These are phyloP conservation scores for Dactylonectria macrodidyma DNA, from an alignment of 2,329 filamentous ascomycete species.

Conservation along the genomic window DNA sequence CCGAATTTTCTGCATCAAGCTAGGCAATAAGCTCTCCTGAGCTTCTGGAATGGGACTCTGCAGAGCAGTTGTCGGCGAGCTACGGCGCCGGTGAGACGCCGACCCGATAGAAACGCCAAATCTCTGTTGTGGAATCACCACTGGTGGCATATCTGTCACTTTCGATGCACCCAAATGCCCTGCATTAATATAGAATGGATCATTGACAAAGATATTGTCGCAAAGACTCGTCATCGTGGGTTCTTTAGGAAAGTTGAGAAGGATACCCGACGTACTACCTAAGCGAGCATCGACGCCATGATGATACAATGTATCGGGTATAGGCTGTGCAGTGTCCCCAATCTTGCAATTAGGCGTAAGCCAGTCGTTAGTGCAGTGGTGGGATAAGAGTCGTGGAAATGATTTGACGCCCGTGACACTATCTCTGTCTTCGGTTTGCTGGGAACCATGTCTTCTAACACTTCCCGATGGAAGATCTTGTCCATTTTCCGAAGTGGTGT, in stretches of 20 bases:
- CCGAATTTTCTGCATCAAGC: constrained; percentile 49
- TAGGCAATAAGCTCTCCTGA: constrained; percentile 40
- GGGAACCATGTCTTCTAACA: constrained; percentile 35
- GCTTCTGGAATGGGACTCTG: constrained; percentile 24
- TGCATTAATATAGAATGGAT: constrained; percentile 40
- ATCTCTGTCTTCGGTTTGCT: constrained; percentile 35
- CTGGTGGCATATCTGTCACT: background rate
- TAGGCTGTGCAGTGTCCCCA: constrained; percentile 28
- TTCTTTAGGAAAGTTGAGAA: constrained; percentile 29
- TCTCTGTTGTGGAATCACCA: constrained; percentile 32
- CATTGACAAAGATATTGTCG: constrained; percentile 41
- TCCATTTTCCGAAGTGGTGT: constrained; percentile 35
- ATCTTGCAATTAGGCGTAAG: constrained; percentile 42
- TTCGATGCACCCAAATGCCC: constrained; percentile 18
- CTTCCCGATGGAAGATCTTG: constrained; percentile 41
- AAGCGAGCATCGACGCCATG: constrained; percentile 51
- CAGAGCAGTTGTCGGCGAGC: constrained; percentile 34
- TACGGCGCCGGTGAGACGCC: constrained; percentile 47
- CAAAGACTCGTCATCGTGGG: constrained; percentile 29
- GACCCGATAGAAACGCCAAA: constrained; percentile 45
- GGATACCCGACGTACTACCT: constrained; percentile 27
- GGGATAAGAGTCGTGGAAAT: constrained; percentile 52
- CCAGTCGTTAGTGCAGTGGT: constrained; percentile 53
- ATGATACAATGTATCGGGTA: constrained; percentile 43
- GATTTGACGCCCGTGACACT: constrained; percentile 50